Conservation (phyloP, 176 grass and related monocot species). For the Aegilops longissima region DNA sequence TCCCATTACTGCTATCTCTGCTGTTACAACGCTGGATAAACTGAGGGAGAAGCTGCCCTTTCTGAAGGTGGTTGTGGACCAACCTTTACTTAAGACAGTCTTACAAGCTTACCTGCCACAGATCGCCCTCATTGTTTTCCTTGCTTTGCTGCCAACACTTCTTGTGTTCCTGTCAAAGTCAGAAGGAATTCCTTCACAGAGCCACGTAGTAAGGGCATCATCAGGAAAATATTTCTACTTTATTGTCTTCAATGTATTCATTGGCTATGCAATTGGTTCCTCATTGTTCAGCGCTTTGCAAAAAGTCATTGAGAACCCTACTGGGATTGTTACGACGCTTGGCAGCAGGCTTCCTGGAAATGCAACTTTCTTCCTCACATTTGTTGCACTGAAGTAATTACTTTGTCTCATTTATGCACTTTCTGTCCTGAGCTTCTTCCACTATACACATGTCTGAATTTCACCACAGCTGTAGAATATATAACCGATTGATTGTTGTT, state of each 20-base stretch:
- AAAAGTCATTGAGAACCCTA: slow-evolving; percentile 35
- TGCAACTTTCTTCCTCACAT: slow-evolving; percentile 93
- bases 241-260: slow-evolving; percentile 88
- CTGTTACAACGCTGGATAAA: slow-evolving; percentile 73
- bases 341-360: slow-evolving; percentile 51
- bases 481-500: slow-evolving; percentile 28
- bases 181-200: slow-evolving; percentile 68
- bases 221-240: slow-evolving; percentile 98
- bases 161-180: slow-evolving; percentile 80
- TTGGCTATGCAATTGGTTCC: slow-evolving; percentile 46
- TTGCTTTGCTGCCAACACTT: slow-evolving; percentile 72
- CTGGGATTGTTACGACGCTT: slow-evolving; percentile 32
- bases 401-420: slow-evolving; percentile 1
- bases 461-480: background rate
- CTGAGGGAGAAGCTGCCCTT: slow-evolving; percentile 67
- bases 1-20: slow-evolving; percentile 71
- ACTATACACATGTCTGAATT: background rate
- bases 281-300: slow-evolving; percentile 48
- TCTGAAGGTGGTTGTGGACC: slow-evolving; percentile 70
- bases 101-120: slow-evolving; percentile 91
- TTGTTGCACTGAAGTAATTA: slow-evolving; percentile 85
- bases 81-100: slow-evolving; percentile 47
- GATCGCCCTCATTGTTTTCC: slow-evolving; percentile 76
- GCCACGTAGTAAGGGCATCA: slow-evolving; percentile 63
- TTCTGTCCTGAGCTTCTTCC: background rate